These are phyloP conservation scores for Pythium apleroticum DNA, from an alignment of 352 stramenopile species.

Conservation along the genomic window DNA sequence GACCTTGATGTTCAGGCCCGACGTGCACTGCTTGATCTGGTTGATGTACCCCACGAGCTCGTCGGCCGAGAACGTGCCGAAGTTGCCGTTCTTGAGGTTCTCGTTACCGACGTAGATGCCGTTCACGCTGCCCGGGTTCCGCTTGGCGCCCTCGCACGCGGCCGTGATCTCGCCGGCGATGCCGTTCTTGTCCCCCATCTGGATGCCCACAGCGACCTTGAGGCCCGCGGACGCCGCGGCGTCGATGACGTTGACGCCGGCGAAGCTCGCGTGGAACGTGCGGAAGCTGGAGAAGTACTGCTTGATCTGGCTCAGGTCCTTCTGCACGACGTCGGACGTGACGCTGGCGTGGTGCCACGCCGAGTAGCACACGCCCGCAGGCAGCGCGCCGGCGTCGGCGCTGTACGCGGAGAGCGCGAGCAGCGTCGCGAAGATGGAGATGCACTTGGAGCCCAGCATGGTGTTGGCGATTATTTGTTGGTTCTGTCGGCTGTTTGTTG, in stretches of 20 bases:
- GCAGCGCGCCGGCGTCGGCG: slow-evolving; percentile 23
- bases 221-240: slow-evolving; percentile 27
- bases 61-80: slow-evolving; percentile 24
- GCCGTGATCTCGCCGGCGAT: slow-evolving; percentile 35
- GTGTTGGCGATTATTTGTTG: background rate
- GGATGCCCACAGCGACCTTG: slow-evolving; percentile 33
- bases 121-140: slow-evolving; percentile 28
- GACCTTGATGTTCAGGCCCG: slow-evolving; percentile 29
- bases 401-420: slow-evolving; percentile 3
- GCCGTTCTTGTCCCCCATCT: slow-evolving; percentile 30
- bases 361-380: slow-evolving; percentile 55
- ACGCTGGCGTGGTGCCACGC: slow-evolving; percentile 55
- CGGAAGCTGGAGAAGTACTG: slow-evolving; percentile 35
- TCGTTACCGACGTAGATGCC: slow-evolving; percentile 46
- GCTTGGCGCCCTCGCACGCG: slow-evolving; percentile 27
- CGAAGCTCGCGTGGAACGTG: slow-evolving; percentile 40
- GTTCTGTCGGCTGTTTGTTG: background rate
- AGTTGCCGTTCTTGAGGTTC: slow-evolving; percentile 35
- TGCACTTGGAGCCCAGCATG: slow-evolving; percentile 23
- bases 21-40: slow-evolving; percentile 31
- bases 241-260: slow-evolving; percentile 38
- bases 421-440: slow-evolving; percentile 14
- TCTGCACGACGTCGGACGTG: slow-evolving; percentile 23
- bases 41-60: slow-evolving; percentile 35
- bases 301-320: slow-evolving; percentile 32